phyloP scores from a whole-genome alignment of 2,329 filamentous ascomycete genomes.

The Didymellaceae sp. region DNA sequence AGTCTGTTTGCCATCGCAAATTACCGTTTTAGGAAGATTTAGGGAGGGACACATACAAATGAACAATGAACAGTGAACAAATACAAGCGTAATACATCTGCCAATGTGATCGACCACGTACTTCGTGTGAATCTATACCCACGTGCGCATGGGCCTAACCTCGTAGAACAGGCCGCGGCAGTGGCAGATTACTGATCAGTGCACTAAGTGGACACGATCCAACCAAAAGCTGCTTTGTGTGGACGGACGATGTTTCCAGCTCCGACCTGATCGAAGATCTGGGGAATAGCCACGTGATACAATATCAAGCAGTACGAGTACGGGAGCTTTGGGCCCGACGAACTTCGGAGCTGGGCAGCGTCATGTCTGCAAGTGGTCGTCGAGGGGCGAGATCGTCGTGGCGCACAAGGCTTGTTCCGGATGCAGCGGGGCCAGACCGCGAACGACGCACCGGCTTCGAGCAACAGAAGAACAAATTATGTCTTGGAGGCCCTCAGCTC shows the following conservation, averaged over 20 bases:
- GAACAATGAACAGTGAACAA: background rate
- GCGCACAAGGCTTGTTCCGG: slow-evolving; percentile 15
- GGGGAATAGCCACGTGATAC: slow-evolving; percentile 8
- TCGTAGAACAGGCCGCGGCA: background rate
- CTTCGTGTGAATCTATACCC: background rate
- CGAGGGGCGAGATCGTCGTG: slow-evolving; percentile 19
- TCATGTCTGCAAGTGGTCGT: slow-evolving; percentile 8
- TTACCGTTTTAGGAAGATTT: background rate
- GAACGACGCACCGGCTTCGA: slow-evolving; percentile 19
- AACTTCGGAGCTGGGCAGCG: slow-evolving; percentile 8
- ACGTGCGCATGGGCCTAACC: background rate
- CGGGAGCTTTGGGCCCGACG: slow-evolving; percentile 3
- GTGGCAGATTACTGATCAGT: background rate
- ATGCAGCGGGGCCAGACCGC: slow-evolving; percentile 18
- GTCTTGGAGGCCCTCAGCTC: slow-evolving; percentile 18
- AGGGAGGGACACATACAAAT: too few species aligned
- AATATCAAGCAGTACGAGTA: background rate
- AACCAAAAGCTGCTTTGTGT: background rate
- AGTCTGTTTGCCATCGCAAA: background rate
- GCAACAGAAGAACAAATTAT: slow-evolving; percentile 12
- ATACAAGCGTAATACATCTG: background rate
- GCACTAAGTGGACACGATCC: background rate
- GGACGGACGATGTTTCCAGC: slow-evolving; percentile 10
- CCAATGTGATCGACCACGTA: background rate
- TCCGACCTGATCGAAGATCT: slow-evolving; percentile 4